Conservation (phyloP, 2,329 filamentous ascomycete genomes). For the Apiospora marii region DNA sequence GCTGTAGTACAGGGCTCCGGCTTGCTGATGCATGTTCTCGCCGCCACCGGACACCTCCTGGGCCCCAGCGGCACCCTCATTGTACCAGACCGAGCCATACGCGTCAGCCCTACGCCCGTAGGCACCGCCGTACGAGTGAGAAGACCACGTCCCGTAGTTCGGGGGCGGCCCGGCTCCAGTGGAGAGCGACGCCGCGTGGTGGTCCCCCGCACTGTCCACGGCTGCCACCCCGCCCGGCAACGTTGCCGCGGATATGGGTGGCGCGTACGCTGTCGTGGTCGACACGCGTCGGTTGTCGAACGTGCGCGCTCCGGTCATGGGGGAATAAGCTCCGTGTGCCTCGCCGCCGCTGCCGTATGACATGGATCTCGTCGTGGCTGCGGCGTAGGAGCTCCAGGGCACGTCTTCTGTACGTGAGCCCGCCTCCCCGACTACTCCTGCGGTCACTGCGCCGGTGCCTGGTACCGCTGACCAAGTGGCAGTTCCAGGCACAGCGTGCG, state of each 20-base stretch:
- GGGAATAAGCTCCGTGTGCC: conserved; percentile 47
- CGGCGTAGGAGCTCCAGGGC: conserved; percentile 51
- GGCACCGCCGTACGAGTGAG: conserved; percentile 47
- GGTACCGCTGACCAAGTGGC: conserved; percentile 49
- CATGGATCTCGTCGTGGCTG: conserved; percentile 53
- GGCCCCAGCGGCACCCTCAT: conserved; percentile 39
- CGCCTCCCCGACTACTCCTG: conserved; percentile 46
- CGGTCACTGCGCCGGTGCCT: conserved; percentile 27
- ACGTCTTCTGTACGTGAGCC: conserved; percentile 51
- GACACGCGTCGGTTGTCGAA: conserved; percentile 52
- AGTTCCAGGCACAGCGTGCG: conserved; percentile 48
- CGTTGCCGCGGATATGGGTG: conserved; percentile 35
- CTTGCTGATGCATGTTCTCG: conserved; percentile 21
- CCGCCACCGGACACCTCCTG: conserved; percentile 28
- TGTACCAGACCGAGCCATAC: conserved; percentile 41
- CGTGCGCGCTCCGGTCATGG: conserved; percentile 35
- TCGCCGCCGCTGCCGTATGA: conserved; percentile 50
- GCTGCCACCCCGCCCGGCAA: conserved; percentile 41
- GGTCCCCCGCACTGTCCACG: conserved; percentile 40
- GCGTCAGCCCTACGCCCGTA: conserved; percentile 42
- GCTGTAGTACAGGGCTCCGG: conserved; percentile 19
- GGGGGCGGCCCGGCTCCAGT: conserved; percentile 47
- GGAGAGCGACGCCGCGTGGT: conserved; percentile 45
- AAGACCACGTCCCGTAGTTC: conserved; percentile 52
- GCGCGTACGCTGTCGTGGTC: conserved; percentile 53